Percentiles rank a stretch among this genome's conserved stretches.
phyloP scores from a whole-genome alignment of 495 filamentous ascomycete species.

The Penicillium egyptiacum region DNA sequence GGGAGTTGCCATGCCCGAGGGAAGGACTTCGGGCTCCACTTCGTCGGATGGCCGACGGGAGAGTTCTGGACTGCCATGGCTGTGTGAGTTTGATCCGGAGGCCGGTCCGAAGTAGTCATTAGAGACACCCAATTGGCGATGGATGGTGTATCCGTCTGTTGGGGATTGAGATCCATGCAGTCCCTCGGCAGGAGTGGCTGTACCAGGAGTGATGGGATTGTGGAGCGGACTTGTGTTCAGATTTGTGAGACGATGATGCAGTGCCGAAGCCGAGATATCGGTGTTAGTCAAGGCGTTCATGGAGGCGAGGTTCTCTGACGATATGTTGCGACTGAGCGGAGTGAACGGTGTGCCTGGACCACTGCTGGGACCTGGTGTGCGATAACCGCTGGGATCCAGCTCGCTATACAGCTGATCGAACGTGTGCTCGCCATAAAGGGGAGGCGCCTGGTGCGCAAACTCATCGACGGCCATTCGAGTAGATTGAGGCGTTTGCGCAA shows the following conservation, averaged over 20 bases:
- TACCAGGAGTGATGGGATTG: conserved; percentile 9
- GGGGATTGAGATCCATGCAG: conserved; percentile 21
- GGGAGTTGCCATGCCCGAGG: conserved; percentile 56
- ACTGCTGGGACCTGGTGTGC: conserved; percentile 70
- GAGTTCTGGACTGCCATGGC: conserved; percentile 35
- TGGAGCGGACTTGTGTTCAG: conserved; percentile 43
- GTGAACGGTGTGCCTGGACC: conserved; percentile 75
- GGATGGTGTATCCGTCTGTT: conserved; percentile 26
- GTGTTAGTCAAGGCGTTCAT: conserved; percentile 58
- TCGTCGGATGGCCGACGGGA: conserved; percentile 66
- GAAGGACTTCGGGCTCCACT: conserved; percentile 43
- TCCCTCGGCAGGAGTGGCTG: conserved; percentile 23
- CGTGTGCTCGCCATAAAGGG: conserved; percentile 81
- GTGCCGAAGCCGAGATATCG: conserved; percentile 52
- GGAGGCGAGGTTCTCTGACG: conserved; percentile 72
- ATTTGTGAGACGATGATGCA: conserved; percentile 63
- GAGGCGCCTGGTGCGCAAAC: conserved; percentile 65
- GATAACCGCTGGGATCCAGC: conserved; percentile 70
- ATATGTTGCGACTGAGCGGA: conserved; percentile 71
- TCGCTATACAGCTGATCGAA: conserved; percentile 89
- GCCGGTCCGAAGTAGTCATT: conserved; percentile 35
- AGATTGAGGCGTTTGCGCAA: conserved; percentile 49
- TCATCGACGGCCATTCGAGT: conserved; percentile 38
- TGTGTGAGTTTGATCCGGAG: conserved; percentile 40
- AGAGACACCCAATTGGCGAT: conserved; percentile 31